phyloP scores from a whole-genome alignment of 768 basidiomycete species.

The Macrolepiota albuminosa region DNA sequence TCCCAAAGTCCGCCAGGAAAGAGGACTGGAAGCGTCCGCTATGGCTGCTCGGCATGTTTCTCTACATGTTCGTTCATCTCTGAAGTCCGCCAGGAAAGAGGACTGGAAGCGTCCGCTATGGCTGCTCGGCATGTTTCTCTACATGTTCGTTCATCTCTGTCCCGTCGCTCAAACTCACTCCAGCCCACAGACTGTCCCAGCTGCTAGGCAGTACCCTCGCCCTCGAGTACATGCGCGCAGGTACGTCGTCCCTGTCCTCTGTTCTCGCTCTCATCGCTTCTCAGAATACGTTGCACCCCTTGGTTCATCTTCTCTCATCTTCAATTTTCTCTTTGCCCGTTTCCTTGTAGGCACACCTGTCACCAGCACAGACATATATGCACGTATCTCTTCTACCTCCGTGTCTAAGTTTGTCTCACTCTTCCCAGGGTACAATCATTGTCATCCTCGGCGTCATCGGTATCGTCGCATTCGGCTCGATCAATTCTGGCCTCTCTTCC shows the following conservation, averaged over 20 bases:
- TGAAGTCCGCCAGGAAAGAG: constrained; percentile 58
- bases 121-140: constrained; percentile 90
- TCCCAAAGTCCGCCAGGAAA: constrained; percentile 72
- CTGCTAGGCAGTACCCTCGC: constrained; percentile 85
- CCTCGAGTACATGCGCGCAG: constrained; percentile 84
- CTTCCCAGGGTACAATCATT: constrained; percentile 66
- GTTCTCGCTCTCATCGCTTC: background rate
- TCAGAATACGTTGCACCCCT: constrained; percentile 94
- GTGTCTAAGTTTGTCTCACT: background rate
- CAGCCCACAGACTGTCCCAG: constrained; percentile 60
- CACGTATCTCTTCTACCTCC: constrained; percentile 27
- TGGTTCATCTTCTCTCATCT: constrained; percentile 89
- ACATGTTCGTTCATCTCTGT: constrained; percentile 57
- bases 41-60: constrained; percentile 88
- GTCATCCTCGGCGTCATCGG: constrained; percentile 84
- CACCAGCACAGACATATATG: constrained; percentile 78
- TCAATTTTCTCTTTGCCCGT: constrained; percentile 94
- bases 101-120: constrained; percentile 86
- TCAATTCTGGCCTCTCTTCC: constrained; percentile 72
- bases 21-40: constrained; percentile 80
- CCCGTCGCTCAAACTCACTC: background rate
- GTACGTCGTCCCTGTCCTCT: constrained; percentile 27
- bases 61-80: constrained; percentile 72
- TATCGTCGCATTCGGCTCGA: constrained; percentile 82
- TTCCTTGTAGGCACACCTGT: constrained; percentile 85